phyloP scores from a whole-genome alignment of 148 eudicot species.

The Cornus florida region DNA sequence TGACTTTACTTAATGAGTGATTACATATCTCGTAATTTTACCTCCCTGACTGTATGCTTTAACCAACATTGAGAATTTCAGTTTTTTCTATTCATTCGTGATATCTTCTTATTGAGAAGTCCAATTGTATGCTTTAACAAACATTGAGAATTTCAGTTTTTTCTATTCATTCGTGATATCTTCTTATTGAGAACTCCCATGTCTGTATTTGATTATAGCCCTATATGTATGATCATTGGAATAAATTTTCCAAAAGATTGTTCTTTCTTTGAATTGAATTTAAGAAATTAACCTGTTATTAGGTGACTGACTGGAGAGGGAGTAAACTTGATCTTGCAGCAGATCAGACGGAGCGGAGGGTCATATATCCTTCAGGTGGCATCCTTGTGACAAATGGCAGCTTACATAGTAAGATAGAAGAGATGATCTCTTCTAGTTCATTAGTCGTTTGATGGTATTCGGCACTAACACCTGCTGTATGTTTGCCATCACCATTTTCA shows the following conservation, averaged over 20 bases:
- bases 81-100: background rate
- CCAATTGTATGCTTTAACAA: too few relatives aligned
- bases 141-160: too few relatives aligned
- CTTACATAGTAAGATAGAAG: slow-evolving; percentile 60
- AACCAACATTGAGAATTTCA: too few relatives aligned
- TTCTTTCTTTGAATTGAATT: background rate
- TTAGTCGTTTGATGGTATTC: slow-evolving; percentile 30
- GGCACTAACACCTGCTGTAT: slow-evolving; percentile 4
- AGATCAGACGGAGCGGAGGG: slow-evolving; percentile 68
- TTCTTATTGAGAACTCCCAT: background rate
- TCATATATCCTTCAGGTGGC: slow-evolving; percentile 78
- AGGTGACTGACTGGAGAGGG: slow-evolving; percentile 95
- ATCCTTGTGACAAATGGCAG: slow-evolving; percentile 64
- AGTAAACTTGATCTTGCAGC: slow-evolving; percentile 67
- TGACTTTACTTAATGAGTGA: too few relatives aligned
- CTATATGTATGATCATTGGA: background rate
- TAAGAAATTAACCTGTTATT: slow-evolving; percentile 7
- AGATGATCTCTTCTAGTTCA: slow-evolving; percentile 48
- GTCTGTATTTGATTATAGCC: background rate
- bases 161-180: background rate
- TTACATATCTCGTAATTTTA: too few relatives aligned
- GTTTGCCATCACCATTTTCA: background rate
- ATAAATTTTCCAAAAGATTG: background rate
- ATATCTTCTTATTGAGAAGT: background rate
- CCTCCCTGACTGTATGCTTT: too few relatives aligned